A percentile compares a stretch with the other conserved stretches of the same genome.
Conservation (phyloP, 2,329 filamentous ascomycete genomes). For the Fusarium pilosicola region DNA sequence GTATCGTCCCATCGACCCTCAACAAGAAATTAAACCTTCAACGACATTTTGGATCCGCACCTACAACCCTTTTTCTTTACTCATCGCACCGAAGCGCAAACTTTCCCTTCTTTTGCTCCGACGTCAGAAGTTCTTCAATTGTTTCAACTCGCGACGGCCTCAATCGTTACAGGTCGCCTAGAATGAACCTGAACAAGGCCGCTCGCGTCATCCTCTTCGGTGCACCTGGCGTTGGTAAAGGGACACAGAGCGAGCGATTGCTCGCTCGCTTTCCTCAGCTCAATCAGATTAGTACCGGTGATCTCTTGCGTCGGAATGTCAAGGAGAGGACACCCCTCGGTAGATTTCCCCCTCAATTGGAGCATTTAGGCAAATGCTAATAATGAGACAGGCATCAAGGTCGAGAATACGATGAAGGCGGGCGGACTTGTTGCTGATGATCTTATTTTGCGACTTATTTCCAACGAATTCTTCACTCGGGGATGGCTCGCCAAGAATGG, state of each 20-base stretch:
- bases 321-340: conserved; percentile 86
- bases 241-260: conserved; percentile 91
- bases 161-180: conserved; percentile 37
- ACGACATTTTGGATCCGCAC: conserved; percentile 9
- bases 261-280: conserved; percentile 88
- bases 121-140: not conserved
- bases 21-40: conserved; percentile 25
- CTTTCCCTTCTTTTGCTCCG: not conserved
- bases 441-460: conserved; percentile 91
- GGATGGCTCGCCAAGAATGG: conserved; percentile 77
- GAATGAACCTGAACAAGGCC: conserved; percentile 77
- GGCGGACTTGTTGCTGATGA: conserved; percentile 92
- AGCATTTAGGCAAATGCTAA: conserved; percentile 2
- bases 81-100: not conserved
- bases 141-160: conserved; percentile 28
- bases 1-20: conserved; percentile 29
- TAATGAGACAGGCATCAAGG: conserved; percentile 78
- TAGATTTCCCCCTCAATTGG: conserved; percentile 54
- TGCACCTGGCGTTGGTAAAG: conserved; percentile 96
- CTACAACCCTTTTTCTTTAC: not conserved
- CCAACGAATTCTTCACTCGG: conserved; percentile 84
- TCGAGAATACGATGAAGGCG: conserved; percentile 86
- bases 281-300: conserved; percentile 91
- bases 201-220: conserved; percentile 95
- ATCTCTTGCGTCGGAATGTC: conserved; percentile 92